Conservation (phyloP, 2,329 filamentous ascomycete genomes). For the Stromatinia cepivora region DNA sequence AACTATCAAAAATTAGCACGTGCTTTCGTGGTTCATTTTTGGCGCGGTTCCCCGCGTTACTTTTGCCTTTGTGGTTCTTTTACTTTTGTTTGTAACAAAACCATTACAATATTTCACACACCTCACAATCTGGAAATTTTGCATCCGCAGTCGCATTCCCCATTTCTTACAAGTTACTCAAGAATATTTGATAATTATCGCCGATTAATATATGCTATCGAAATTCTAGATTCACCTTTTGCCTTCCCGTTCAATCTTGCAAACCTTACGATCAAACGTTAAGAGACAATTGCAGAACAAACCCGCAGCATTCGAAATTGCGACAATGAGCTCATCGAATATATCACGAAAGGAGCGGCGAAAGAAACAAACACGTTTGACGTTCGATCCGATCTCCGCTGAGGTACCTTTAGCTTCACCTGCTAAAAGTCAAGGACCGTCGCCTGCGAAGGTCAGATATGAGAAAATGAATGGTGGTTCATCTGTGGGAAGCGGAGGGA, state of each 20-base stretch:
- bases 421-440: slow-evolving; percentile 25
- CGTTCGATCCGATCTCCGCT: slow-evolving; percentile 30
- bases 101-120: background rate
- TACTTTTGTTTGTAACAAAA: background rate
- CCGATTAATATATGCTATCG: background rate
- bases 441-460: slow-evolving; percentile 36
- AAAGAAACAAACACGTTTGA: slow-evolving; percentile 37
- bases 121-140: background rate
- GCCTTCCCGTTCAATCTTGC: background rate
- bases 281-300: background rate
- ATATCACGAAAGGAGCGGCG: slow-evolving; percentile 31
- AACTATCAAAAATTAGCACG: background rate
- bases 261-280: background rate
- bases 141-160: background rate
- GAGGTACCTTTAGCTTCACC: slow-evolving; percentile 18
- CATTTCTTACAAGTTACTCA: background rate
- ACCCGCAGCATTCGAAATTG: slow-evolving; percentile 23
- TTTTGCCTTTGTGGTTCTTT: background rate
- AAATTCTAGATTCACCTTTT: background rate
- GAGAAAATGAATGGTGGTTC: slow-evolving; percentile 16
- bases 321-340: slow-evolving; percentile 29
- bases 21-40: background rate
- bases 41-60: slow-evolving; percentile 15
- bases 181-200: background rate
- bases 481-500: slow-evolving; percentile 9